phyloP scores from a whole-genome alignment of 1,139 yeast species.

The Candida gigantensis region DNA sequence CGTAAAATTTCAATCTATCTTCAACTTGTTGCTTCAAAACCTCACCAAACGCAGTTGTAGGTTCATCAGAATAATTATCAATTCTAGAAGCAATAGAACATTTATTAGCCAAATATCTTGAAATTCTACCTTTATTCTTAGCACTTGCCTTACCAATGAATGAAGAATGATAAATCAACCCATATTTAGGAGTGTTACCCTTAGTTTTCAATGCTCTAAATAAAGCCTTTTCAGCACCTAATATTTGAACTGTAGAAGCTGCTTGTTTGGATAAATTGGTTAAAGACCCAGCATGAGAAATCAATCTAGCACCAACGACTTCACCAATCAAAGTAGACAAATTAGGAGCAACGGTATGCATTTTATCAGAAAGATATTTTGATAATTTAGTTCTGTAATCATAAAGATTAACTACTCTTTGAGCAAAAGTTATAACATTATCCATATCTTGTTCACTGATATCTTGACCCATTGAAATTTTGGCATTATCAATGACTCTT shows the following conservation, averaged over 20 bases:
- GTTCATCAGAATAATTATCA: conserved; percentile 96
- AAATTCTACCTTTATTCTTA: conserved; percentile 97
- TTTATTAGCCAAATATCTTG: conserved; percentile 97
- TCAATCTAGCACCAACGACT: conserved; percentile 96
- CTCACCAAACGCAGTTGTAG: conserved; percentile 96
- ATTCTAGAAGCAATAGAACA: conserved; percentile 94
- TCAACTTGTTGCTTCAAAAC: conserved; percentile 92
- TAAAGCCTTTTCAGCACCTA: conserved; percentile 99
- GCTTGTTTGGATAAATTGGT: conserved; percentile 97
- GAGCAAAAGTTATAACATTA: conserved; percentile 87
- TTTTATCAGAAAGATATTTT: conserved; percentile 87
- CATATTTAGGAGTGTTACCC: conserved; percentile 98
- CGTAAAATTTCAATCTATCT: conserved; percentile 93
- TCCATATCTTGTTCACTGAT: conserved; percentile 90
- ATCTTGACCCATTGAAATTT: conserved; percentile 99
- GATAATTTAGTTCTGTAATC: conserved; percentile 89
- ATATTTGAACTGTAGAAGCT: conserved; percentile 97
- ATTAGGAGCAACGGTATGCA: conserved; percentile 98
- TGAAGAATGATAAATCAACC: conserved; percentile 95
- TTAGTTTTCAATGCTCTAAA: conserved; percentile 98
- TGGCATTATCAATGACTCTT: conserved; percentile 89
- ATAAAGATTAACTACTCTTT: conserved; percentile 88
- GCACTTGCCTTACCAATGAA: conserved; percentile 97
- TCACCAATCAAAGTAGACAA: conserved; percentile 96
- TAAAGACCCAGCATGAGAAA: conserved; percentile 97